Percentiles rank a stretch among this genome's conserved stretches.
phyloP scores from a whole-genome alignment of 768 basidiomycete species.

The Strobilomyces dryophilus region DNA sequence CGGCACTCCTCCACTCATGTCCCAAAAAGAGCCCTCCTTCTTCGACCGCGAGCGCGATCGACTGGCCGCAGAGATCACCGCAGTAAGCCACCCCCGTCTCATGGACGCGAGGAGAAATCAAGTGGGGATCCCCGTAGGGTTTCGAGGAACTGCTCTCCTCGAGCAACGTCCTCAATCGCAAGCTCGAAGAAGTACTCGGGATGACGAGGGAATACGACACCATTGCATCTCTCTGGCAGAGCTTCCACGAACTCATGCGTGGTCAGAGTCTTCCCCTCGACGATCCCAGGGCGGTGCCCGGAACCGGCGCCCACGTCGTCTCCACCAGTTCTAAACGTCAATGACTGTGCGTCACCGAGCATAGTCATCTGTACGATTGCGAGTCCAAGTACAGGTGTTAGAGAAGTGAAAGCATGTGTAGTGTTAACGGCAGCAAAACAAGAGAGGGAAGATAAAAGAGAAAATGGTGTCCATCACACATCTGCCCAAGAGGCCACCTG shows the following conservation, averaged over 20 bases:
- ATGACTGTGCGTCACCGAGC: conserved; percentile 15
- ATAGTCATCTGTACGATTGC: conserved; percentile 19
- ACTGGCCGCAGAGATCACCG: conserved; percentile 68
- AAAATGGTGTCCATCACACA: conserved; percentile 31
- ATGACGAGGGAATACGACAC: conserved; percentile 93
- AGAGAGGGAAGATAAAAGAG: conserved; percentile 23
- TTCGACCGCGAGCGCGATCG: conserved; percentile 80
- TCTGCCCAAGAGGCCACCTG: conserved; percentile 56
- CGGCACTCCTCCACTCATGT: conserved; percentile 15
- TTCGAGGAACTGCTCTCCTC: conserved; percentile 86
- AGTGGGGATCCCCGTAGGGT: conserved; percentile 41
- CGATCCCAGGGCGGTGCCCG: conserved; percentile 43
- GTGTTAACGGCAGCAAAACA: conserved; percentile 33
- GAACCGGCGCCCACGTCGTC: conserved; percentile 69
- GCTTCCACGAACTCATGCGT: conserved; percentile 75
- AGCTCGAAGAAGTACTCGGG: conserved; percentile 86
- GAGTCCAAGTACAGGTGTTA: conserved; percentile 35
- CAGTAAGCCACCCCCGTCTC: conserved; percentile 41
- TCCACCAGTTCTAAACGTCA: conserved; percentile 17
- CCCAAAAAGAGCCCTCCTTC: conserved; percentile 47
- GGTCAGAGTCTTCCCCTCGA: conserved; percentile 36
- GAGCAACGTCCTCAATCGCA: conserved; percentile 83
- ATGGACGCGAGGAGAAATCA: background rate
- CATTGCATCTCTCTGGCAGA: conserved; percentile 80
- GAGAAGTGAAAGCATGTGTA: conserved; percentile 23